Evolutionary conservation across 306 rosid genomes (phyloP).

Genomic region (Phaseolus lunatus): DNA sequence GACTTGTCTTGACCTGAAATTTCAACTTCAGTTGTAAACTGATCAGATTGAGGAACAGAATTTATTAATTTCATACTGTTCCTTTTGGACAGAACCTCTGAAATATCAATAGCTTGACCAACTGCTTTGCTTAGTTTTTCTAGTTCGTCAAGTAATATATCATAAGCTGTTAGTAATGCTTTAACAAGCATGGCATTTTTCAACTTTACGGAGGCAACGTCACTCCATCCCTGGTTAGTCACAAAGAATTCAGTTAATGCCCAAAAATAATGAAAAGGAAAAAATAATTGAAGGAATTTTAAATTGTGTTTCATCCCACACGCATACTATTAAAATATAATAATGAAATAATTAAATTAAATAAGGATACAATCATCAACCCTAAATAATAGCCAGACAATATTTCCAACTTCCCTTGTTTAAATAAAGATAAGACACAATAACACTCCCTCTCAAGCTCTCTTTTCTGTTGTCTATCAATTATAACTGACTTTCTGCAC

Average conservation of each 20-base stretch:
- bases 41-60: slow-evolving; percentile 51
- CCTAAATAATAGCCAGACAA: too few species aligned
- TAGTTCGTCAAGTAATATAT: slow-evolving; percentile 75
- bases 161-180: slow-evolving; percentile 71
- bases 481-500: too few species aligned
- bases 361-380: too few species aligned
- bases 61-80: slow-evolving; percentile 55
- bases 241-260: slow-evolving; percentile 46
- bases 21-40: slow-evolving; percentile 48
- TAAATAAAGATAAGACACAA: too few species aligned
- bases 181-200: slow-evolving; percentile 59
- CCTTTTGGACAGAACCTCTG: slow-evolving; percentile 65
- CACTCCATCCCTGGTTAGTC: slow-evolving; percentile 52
- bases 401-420: too few species aligned
- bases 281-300: too few species aligned
- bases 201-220: slow-evolving; percentile 49
- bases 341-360: slow-evolving; percentile 1
- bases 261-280: slow-evolving; percentile 24
- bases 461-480: too few species aligned
- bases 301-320: too few species aligned
- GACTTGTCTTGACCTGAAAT: slow-evolving; percentile 70
- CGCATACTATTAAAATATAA: background rate
- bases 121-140: slow-evolving; percentile 68
- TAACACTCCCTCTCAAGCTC: too few species aligned
- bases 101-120: slow-evolving; percentile 64